Percentiles rank a stretch among this genome's conserved stretches.
Conservation (phyloP, 495 filamentous ascomycete species). For the Aeminium ludgeri region DNA sequence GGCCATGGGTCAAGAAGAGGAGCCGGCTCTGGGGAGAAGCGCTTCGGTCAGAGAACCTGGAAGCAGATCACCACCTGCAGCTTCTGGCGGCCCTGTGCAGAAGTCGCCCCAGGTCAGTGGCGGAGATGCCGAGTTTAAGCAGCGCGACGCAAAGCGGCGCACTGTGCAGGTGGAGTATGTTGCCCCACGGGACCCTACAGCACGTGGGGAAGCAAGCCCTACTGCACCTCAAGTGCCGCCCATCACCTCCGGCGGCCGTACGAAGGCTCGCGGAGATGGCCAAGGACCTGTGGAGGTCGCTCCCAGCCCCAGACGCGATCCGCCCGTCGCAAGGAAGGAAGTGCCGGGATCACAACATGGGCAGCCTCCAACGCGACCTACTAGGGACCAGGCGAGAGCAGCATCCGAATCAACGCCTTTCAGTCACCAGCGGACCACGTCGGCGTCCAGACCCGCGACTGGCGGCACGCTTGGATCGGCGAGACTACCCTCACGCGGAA, state of each 20-base stretch:
- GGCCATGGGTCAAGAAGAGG: constrained; percentile 53
- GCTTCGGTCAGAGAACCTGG: constrained; percentile 80
- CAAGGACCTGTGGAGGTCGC: constrained; percentile 32
- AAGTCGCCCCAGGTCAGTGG: constrained; percentile 50
- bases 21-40: constrained; percentile 57
- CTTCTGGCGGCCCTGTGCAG: constrained; percentile 56
- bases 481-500: constrained; percentile 55
- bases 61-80: constrained; percentile 37
- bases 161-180: constrained; percentile 99
- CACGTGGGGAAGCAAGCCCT: constrained; percentile 37
- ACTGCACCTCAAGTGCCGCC: constrained; percentile 18
- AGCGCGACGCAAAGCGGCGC: constrained; percentile 71
- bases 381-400: constrained; percentile 35
- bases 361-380: constrained; percentile 31
- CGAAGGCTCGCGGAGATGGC: constrained; percentile 34
- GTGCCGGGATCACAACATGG: constrained; percentile 20
- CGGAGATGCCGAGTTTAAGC: constrained; percentile 47
- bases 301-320: neutral
- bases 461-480: constrained; percentile 54
- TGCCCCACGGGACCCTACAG: constrained; percentile 68
- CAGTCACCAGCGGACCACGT: constrained; percentile 24
- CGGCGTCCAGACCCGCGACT: constrained; percentile 53
- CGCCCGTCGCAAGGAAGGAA: constrained; percentile 8
- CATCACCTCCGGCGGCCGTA: constrained; percentile 23
- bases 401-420: constrained; percentile 38